These are phyloP conservation scores for Boehmeria nivea DNA, from an alignment of 306 rosid species.

Conservation along the genomic window DNA sequence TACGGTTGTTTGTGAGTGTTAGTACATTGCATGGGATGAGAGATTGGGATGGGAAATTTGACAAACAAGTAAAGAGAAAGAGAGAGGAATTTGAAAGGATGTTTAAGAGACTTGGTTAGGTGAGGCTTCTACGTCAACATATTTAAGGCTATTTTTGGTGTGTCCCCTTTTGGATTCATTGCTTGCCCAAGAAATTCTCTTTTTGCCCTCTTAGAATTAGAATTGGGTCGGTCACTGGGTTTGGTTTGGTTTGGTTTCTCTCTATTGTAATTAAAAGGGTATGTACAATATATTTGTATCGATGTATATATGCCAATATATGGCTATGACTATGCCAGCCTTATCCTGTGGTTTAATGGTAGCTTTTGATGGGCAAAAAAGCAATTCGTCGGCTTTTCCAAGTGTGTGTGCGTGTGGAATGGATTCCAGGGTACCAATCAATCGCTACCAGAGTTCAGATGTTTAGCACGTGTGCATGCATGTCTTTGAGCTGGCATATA, in stretches of 20 bases:
- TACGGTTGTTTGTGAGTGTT: not conserved
- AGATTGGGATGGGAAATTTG: not conserved
- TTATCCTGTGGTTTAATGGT: not conserved
- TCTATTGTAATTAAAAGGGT: too few relatives aligned
- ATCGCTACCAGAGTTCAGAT: not conserved
- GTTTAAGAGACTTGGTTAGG: not conserved
- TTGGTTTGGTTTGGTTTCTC: too few relatives aligned
- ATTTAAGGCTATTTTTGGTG: not conserved
- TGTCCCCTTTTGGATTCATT: constrained; percentile 9
- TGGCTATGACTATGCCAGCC: too few relatives aligned
- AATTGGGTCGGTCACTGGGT: too few relatives aligned
- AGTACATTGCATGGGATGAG: constrained; percentile 7
- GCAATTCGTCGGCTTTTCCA: not conserved
- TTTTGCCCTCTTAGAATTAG: constrained; percentile 1
- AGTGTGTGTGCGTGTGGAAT: too few relatives aligned
- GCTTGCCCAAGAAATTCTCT: not conserved
- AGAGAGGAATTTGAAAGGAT: not conserved
- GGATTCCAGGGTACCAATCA: too few relatives aligned
- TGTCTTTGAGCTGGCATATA: not conserved
- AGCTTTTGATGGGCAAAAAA: not conserved
- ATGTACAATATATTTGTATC: too few relatives aligned
- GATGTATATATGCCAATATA: too few relatives aligned
- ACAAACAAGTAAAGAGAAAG: not conserved
- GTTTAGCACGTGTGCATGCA: constrained; percentile 6
- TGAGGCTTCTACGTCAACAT: not conserved